These are phyloP conservation scores for Microdochium trichocladiopsis DNA, from an alignment of 2,329 filamentous ascomycete genomes.

Conservation along the genomic window DNA sequence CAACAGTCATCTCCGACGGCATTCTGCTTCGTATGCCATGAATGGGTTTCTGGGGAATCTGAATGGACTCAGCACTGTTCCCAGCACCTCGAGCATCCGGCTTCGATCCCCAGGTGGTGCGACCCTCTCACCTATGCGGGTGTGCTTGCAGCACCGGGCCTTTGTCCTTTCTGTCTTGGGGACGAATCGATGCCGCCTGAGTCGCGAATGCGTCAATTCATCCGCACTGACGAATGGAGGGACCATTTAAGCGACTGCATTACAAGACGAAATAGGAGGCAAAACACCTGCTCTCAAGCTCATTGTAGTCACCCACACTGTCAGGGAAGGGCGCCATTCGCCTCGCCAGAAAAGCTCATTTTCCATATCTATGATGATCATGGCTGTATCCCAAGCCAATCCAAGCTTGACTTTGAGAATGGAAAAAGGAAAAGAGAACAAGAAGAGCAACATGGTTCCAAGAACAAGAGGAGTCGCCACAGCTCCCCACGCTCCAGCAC, in stretches of 20 bases:
- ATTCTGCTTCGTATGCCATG: not conserved
- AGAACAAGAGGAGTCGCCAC: not conserved
- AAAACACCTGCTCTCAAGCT: not conserved
- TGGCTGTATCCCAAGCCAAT: not conserved
- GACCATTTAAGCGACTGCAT: not conserved
- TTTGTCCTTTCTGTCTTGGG: not conserved
- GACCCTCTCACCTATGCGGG: not conserved
- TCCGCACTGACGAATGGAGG: not conserved
- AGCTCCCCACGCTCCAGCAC: not conserved
- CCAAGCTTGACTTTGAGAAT: not conserved
- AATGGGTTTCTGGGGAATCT: not conserved
- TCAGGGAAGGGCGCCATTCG: not conserved
- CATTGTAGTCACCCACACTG: not conserved
- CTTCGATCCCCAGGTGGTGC: not conserved
- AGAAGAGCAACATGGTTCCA: not conserved
- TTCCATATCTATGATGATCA: not conserved
- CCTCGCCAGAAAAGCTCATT: not conserved
- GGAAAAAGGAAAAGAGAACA: not conserved
- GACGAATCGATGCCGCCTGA: not conserved
- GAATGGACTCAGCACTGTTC: not conserved
- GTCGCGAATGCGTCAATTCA: not conserved
- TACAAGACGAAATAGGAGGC: not conserved
- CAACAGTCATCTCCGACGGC: not conserved
- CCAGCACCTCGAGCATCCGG: not conserved
- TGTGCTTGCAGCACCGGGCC: not conserved